Evolutionary conservation across 192 early-diverging fungal genomes (phyloP), one percentile per base, ranked within the genome.

Genomic region (Coemansia sp.): DNA sequence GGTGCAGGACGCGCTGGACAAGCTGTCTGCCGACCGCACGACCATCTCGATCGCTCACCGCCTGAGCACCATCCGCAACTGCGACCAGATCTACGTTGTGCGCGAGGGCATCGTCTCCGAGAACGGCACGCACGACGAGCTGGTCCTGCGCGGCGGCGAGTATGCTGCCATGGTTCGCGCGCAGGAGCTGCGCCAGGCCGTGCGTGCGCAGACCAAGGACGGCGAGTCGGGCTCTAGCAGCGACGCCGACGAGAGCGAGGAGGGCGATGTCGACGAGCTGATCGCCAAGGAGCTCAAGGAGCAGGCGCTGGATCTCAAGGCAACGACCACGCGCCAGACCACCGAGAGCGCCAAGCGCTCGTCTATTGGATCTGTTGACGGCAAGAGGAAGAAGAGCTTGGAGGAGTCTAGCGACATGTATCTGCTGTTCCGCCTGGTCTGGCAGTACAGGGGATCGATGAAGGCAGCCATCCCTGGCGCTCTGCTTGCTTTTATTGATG

Each of bases 131-230:
- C 91, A 90, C 54, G 62, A 80, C 0, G 85, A 90, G 58, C 81
- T 93, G 48, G 20, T 91, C 22, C 74, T 66, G 1, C 57, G 67
- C 22, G 68, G 75, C 28, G 75, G 85, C 16, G 78, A 83, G 71
- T 81, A 72, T 27, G 68, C 68, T 6, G 60, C 54, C 5, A 71
- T 81, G 78, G 73, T 81, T 87, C 20, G 85, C 75, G 35, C 95
- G 89, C 72, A 89, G 93, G 42, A 98, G 75, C 45, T 94, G 90
- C 20, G 94, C 84, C 69, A 97, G 66, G 27, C 86, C 84, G 59
- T 88, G 79, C 60, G 68, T 25, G 64, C 27, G 25, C 60, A 58
- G 39, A 47, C 48, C 9, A 61, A 29, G 1, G 24, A n/a, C 11
- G 61, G 58, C 27, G 52, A 2, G 6, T 8, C 16, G 27, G 32